phyloP scores from a whole-genome alignment of 2,329 filamentous ascomycete species.

The Aspergillus texensis region DNA sequence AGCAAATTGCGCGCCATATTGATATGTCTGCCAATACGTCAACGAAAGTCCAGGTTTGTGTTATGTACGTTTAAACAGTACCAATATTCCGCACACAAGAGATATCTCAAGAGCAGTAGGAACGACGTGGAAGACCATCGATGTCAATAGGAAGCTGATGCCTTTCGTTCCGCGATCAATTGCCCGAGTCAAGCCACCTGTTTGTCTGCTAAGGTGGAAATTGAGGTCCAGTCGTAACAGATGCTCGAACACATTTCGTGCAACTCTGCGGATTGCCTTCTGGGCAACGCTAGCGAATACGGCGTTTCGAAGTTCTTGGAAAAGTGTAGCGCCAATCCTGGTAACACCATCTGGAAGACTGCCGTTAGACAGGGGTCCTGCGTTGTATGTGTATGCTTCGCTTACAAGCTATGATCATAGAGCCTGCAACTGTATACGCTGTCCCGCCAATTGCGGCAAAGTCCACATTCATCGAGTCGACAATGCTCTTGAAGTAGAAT shows the following conservation, averaged over 20 bases:
- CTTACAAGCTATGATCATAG: conserved; percentile 85
- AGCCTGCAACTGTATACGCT: conserved; percentile 83
- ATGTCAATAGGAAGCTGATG: conserved; percentile 94
- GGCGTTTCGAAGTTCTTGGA: conserved; percentile 92
- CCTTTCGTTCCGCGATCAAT: conserved; percentile 98
- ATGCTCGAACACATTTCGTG: conserved; percentile 90
- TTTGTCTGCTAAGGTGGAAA: conserved; percentile 94
- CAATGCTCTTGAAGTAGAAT: conserved; percentile 98
- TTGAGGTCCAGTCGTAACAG: conserved; percentile 84
- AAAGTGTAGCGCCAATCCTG: conserved; percentile 83
- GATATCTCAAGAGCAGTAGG: conserved; percentile 92
- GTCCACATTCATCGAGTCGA: conserved; percentile 97
- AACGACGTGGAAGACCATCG: conserved; percentile 97
- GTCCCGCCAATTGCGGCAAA: conserved; percentile 84
- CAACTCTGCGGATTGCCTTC: conserved; percentile 90
- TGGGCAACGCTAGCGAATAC: conserved; percentile 97
- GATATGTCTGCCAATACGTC: conserved; percentile 66
- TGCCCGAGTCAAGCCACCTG: conserved; percentile 87
- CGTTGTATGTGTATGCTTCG: conserved; percentile 2
- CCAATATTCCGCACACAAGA: conserved; percentile 91
- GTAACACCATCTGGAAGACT: conserved; percentile 69
- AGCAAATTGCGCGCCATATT: conserved; percentile 90
- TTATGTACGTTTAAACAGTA: conserved; percentile 32
- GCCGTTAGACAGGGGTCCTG: conserved; percentile 15
- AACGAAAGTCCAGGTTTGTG: conserved; percentile 11